phyloP scores from a whole-genome alignment of 2,329 filamentous ascomycete genomes.

The Hymenoscyphus linearis region DNA sequence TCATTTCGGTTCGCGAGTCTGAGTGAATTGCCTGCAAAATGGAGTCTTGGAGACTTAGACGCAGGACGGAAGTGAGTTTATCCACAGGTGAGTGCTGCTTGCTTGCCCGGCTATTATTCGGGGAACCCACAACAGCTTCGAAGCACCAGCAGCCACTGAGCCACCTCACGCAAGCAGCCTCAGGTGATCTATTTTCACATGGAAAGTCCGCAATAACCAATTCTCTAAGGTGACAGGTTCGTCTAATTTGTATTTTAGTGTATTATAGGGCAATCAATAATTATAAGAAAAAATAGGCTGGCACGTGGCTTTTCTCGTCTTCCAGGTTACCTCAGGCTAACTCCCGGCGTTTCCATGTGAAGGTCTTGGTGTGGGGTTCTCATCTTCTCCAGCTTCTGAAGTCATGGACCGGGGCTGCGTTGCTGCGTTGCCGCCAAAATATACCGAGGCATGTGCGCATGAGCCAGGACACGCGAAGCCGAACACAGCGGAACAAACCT shows the following conservation, averaged over 20 bases:
- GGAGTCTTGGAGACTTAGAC: not conserved
- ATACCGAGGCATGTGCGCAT: slow-evolving; percentile 12
- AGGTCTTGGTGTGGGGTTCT: slow-evolving; percentile 4
- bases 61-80: not conserved
- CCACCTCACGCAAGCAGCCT: not conserved
- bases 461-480: too few species aligned
- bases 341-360: slow-evolving; percentile 1
- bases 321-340: not conserved
- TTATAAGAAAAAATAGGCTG: not conserved
- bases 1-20: not conserved
- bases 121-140: not conserved
- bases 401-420: not conserved
- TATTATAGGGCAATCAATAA: not conserved
- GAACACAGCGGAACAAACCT: not conserved
- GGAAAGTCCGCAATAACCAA: not conserved
- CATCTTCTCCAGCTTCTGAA: not conserved
- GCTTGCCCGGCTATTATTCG: not conserved
- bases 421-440: not conserved
- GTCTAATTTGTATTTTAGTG: not conserved
- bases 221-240: not conserved
- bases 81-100: not conserved
- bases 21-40: not conserved
- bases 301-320: not conserved
- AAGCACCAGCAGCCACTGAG: not conserved
- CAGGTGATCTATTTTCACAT: not conserved